A percentile compares a stretch with the other conserved stretches of the same genome.
Conservation (phyloP, 345 rosid species). For the Angophora floribunda region DNA sequence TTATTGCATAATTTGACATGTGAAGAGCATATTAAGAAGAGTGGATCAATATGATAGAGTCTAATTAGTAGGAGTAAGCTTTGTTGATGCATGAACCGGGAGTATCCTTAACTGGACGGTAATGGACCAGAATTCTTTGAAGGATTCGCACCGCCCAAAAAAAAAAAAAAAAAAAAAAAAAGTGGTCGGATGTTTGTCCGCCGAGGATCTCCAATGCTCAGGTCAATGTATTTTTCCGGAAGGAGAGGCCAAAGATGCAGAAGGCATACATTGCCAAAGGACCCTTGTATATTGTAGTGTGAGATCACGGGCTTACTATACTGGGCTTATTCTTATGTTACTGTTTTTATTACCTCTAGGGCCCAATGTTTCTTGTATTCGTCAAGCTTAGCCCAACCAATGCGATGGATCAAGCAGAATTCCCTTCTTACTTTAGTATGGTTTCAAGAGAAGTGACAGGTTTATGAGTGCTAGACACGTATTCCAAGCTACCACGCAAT, state of each 20-base stretch:
- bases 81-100: not conserved
- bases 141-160: not conserved
- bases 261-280: not conserved
- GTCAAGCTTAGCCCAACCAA: not conserved
- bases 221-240: not conserved
- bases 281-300: not conserved
- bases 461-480: no score
- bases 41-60: accelerated
- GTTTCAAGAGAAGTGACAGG: not conserved
- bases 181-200: not conserved
- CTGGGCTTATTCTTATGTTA: not conserved
- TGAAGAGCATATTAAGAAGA: not conserved
- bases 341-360: not conserved
- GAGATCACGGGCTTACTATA: not conserved
- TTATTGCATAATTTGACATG: not conserved
- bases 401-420: not conserved
- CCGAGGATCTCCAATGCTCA: not conserved
- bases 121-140: not conserved
- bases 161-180: no score
- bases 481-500: not conserved
- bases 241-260: not conserved
- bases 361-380: not conserved
- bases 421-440: not conserved
- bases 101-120: not conserved
- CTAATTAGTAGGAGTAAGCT: not conserved